phyloP scores from a whole-genome alignment of 1,139 yeast genomes.

The Zygosaccharomyces sapae region DNA sequence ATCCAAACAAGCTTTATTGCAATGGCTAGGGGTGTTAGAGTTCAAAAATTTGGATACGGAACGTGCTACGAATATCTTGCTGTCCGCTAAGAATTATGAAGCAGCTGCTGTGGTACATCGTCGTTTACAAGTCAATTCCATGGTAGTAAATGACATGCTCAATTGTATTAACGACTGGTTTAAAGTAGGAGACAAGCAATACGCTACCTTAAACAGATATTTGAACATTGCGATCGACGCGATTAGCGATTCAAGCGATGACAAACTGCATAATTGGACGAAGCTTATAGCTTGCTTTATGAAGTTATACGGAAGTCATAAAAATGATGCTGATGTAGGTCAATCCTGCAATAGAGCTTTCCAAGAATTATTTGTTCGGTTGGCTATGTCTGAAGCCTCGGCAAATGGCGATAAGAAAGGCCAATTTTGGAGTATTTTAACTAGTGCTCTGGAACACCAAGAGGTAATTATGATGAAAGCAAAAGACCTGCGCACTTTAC shows the following conservation, averaged over 20 bases:
- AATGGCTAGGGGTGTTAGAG: conserved; percentile 21
- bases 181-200: conserved; percentile 4
- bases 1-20: conserved; percentile 9
- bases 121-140: conserved; percentile 16
- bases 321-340: conserved; percentile 2
- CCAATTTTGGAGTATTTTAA: conserved; percentile 23
- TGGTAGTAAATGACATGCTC: conserved; percentile 20
- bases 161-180: conserved; percentile 21
- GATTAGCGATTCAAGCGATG: conserved; percentile 11
- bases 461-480: conserved; percentile 26
- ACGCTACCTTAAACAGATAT: conserved; percentile 10
- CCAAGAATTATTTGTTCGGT: conserved; percentile 23
- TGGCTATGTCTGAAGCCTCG: conserved; percentile 20
- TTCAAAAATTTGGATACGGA: conserved; percentile 16
- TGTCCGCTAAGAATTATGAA: conserved; percentile 14
- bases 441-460: conserved; percentile 28
- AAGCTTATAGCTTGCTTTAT: conserved; percentile 24
- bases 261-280: conserved; percentile 24
- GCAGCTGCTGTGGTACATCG: conserved; percentile 21
- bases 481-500: conserved; percentile 20
- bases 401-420: conserved; percentile 5
- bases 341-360: conserved; percentile 18
- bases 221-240: conserved; percentile 19
- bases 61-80: conserved; percentile 12
- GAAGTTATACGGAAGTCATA: conserved; percentile 14